A percentile compares a stretch with the other conserved stretches of the same genome.
Evolutionary conservation across 768 basidiomycete genomes (phyloP).

Genomic region (Lentinula aciculospora): DNA sequence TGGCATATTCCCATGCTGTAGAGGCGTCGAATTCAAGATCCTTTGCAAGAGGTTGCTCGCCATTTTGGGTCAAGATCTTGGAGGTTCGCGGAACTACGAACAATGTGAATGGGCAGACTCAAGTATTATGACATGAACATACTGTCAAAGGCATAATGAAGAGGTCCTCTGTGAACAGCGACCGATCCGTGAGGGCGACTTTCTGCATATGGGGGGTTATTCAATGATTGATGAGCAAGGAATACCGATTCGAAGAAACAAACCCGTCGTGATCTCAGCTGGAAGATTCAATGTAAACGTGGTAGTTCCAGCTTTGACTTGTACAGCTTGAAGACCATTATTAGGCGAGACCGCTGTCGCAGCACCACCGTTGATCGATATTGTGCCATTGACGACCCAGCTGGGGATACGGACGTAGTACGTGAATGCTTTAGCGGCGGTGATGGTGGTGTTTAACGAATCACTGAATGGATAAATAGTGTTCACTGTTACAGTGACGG

Average conservation of each 20-base stretch:
- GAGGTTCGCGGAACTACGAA: conserved; percentile 21
- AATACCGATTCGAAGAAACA: not conserved
- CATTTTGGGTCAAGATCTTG: conserved; percentile 34
- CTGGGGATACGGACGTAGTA: conserved; percentile 45
- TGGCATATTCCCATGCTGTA: conserved; percentile 46
- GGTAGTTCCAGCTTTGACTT: conserved; percentile 35
- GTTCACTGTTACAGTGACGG: conserved; percentile 37
- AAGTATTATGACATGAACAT: conserved; percentile 7
- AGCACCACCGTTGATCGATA: conserved; percentile 29
- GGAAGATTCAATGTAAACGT: conserved; percentile 39
- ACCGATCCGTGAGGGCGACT: conserved; percentile 44
- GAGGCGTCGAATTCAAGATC: conserved; percentile 48
- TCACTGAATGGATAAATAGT: conserved; percentile 50
- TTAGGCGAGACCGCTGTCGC: conserved; percentile 31
- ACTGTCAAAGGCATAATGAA: conserved; percentile 54
- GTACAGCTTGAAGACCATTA: conserved; percentile 40
- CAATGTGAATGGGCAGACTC: not conserved
- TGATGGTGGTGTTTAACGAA: conserved; percentile 38
- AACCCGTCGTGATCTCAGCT: conserved; percentile 41
- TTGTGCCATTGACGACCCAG: conserved; percentile 42
- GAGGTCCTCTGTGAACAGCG: conserved; percentile 48
- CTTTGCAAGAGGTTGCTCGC: conserved; percentile 36
- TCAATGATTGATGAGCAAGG: not conserved
- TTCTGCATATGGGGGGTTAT: conserved; percentile 25
- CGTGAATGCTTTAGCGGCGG: conserved; percentile 34